These are phyloP conservation scores for Corchorus capsularis DNA, from an alignment of 345 rosid genomes.

Conservation along the genomic window DNA sequence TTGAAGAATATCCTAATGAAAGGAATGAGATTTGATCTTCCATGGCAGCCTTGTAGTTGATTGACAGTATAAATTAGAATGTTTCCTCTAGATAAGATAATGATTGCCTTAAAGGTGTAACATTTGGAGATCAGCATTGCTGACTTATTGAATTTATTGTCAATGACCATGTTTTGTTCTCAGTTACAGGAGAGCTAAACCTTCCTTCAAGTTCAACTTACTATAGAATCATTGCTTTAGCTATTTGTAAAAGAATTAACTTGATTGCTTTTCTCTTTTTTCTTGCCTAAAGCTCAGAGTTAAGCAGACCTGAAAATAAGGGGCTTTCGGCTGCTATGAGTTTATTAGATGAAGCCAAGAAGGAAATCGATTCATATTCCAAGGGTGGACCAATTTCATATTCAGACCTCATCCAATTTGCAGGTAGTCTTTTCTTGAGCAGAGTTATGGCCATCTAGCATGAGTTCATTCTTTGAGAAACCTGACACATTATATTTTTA, in stretches of 20 bases:
- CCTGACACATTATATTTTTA: conserved; percentile 8
- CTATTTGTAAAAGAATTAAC: conserved; percentile 8
- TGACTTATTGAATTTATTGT: not conserved
- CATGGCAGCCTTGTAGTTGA: not conserved
- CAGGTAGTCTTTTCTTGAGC: conserved; percentile 46
- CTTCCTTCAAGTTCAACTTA: not conserved
- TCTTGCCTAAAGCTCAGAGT: conserved; percentile 82
- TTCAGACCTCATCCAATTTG: conserved; percentile 78
- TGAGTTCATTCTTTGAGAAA: conserved; percentile 1
- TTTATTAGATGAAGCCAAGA: conserved; percentile 62
- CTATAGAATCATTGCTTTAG: conserved; percentile 8
- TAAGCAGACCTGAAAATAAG: conserved; percentile 81
- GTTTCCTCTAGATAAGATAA: not conserved
- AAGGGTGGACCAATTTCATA: conserved; percentile 90
- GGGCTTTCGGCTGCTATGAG: conserved; percentile 69
- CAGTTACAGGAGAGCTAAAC: not conserved
- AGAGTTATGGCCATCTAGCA: not conserved
- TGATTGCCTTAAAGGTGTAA: not conserved
- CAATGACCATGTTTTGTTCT: not conserved
- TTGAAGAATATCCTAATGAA: not conserved
- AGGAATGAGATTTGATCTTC: not conserved
- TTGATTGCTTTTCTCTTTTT: conserved; percentile 17
- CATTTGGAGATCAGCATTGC: not conserved
- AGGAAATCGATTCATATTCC: conserved; percentile 77
- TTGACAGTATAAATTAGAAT: not conserved